Conservation (phyloP, 345 rosid genomes). For the Trapa incisa region DNA sequence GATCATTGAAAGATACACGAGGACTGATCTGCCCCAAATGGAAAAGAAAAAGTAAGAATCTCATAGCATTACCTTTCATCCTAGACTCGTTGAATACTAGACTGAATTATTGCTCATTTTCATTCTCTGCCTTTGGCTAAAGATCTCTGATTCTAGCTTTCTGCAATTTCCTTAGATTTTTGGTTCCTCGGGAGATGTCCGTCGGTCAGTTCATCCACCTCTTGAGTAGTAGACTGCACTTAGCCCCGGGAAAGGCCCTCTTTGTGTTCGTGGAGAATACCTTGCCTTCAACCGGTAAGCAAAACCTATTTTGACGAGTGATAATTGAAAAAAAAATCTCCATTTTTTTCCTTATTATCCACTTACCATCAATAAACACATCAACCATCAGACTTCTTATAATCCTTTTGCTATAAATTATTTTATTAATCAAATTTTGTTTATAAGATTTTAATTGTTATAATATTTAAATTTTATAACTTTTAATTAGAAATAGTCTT, state of each 20-base stretch:
- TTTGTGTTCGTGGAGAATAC: constrained; percentile 78
- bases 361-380: no score
- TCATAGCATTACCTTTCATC: not conserved
- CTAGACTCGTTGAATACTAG: not conserved
- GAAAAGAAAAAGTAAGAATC: constrained; percentile 56
- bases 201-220: constrained; percentile 84
- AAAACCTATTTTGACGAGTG: no score
- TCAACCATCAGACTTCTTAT: no score
- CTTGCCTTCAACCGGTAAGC: constrained; percentile 61
- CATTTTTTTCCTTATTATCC: no score
- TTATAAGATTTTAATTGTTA: no score
- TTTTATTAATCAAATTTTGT: no score
- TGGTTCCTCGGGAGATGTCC: constrained; percentile 82
- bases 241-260: constrained; percentile 59
- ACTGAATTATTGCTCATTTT: not conserved
- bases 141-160: not conserved
- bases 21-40: constrained; percentile 58
- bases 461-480: no score
- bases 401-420: no score
- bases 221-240: constrained; percentile 50
- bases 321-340: no score
- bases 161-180: constrained; percentile 30
- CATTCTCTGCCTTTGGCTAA: not conserved
- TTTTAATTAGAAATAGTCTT: no score
- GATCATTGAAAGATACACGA: constrained; percentile 53